Evolutionary conservation across 2,329 filamentous ascomycete species (phyloP).

Genomic region (Harringtonia lauricola): DNA sequence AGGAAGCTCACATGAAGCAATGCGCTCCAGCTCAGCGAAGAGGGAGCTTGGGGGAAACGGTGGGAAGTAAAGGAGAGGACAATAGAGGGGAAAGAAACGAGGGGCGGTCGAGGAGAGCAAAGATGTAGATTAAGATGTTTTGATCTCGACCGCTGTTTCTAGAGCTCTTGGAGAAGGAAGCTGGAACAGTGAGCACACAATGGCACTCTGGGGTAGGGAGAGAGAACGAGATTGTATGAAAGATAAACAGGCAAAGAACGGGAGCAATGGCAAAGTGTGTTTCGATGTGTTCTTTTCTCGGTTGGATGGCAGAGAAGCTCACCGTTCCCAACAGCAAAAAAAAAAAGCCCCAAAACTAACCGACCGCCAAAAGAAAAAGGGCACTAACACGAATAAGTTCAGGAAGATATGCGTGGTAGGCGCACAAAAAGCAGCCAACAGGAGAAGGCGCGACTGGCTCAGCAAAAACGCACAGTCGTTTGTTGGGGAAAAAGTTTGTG

Average conservation of each 20-base stretch:
- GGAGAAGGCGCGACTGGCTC: constrained; percentile 8
- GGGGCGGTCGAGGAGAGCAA: not conserved
- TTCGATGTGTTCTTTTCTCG: constrained; percentile 1
- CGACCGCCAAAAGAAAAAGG: too few species aligned
- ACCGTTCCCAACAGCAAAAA: constrained; percentile 11
- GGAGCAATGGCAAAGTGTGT: not conserved
- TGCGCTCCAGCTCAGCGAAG: constrained; percentile 14
- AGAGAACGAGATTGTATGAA: not conserved
- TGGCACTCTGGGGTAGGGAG: not conserved
- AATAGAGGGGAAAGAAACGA: not conserved
- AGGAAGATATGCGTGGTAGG: not conserved
- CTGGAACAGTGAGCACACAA: too few species aligned
- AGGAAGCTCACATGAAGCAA: constrained; percentile 5
- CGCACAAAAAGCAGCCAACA: constrained; percentile 4
- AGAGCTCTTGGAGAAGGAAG: not conserved
- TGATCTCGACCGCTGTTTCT: too few species aligned
- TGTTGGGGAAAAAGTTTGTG: constrained; percentile 9
- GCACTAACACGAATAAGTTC: too few species aligned
- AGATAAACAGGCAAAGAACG: constrained; percentile 18
- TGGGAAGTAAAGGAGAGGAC: too few species aligned
- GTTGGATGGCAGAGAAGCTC: constrained; percentile 9
- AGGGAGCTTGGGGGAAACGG: constrained; percentile 11
- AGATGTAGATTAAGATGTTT: not conserved
- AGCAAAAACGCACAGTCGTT: constrained; percentile 9
- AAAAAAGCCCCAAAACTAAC: not conserved